Evolutionary conservation across 2,329 filamentous ascomycete species (phyloP), one percentile per base, ranked within the genome.

Genomic region (Geosmithia flava): DNA sequence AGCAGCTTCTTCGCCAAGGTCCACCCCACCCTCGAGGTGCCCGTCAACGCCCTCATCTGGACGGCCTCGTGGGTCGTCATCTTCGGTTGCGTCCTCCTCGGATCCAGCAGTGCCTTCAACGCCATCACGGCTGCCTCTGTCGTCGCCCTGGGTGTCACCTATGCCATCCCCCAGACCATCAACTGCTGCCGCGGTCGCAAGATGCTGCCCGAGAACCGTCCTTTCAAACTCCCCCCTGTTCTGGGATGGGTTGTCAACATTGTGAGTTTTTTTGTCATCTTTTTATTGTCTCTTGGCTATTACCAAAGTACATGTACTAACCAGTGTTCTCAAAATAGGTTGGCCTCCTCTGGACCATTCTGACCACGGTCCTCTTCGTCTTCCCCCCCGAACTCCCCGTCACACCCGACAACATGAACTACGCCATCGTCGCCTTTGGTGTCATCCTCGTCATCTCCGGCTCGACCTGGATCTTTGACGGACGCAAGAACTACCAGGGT

Each of bases 321-420:
- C 40, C n/a, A 42, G 4, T 20, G 3, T 42, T 7, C 3, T 20
- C n/a, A 4, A n/a, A 6, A 17, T 19, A 20, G 40, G 20, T 20
- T 16, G 82, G 84, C 5, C 70, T 89, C 44, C 67, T 68, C 0
- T 89, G 83, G 63, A 76, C 82, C 1, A 65, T 78, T 13, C 60
- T 88, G n/a, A 88, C 84, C 0, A 87, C 83, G 0, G 78, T 87
- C 1, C 70, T 89, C 1, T 88, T 88, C 63, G 71, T 87, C 19
- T 87, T 88, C 63, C 85, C 85, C 3, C 84, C 85, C 0, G 72
- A 72, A 7, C 58, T 81, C 3, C 82, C 81, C 0, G 80, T 83
- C 2, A 79, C 78, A 0, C 70, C 73, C 0, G 76, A 66, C 54
- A 87, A 77, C 64, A 88, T 88, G 84, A 89, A 74, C 56, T 74